Conservation (phyloP, 495 filamentous ascomycete genomes). For the Tuber indicum region DNA sequence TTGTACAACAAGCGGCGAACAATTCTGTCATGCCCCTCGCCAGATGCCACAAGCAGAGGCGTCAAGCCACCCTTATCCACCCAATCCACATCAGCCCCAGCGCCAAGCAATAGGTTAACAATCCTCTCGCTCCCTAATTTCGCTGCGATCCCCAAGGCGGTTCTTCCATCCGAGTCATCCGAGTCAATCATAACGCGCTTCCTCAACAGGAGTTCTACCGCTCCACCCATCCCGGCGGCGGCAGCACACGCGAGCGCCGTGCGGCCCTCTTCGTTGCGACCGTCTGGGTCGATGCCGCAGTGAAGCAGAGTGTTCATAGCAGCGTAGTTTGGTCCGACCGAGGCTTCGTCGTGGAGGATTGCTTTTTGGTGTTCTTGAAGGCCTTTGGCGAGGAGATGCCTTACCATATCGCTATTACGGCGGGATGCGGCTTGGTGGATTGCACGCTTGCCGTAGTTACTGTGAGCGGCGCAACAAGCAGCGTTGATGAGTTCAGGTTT, state of each 20-base stretch:
- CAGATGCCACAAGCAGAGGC: constrained; percentile 37
- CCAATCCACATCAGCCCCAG: constrained; percentile 38
- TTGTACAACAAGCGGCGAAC: constrained; percentile 24
- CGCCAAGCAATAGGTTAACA: constrained; percentile 35
- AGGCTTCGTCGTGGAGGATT: background rate
- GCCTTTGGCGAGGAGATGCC: background rate
- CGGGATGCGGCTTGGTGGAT: background rate
- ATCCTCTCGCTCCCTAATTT: constrained; percentile 28
- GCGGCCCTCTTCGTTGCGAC: background rate
- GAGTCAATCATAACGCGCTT: constrained; percentile 14
- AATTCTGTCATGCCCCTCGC: constrained; percentile 28
- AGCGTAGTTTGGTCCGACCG: background rate
- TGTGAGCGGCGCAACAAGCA: background rate
- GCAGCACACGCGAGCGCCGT: background rate
- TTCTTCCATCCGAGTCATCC: constrained; percentile 31
- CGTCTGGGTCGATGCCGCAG: background rate
- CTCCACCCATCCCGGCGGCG: background rate
- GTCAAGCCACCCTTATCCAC: constrained; percentile 36
- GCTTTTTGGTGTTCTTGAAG: background rate
- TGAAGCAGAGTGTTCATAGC: background rate
- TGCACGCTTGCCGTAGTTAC: background rate
- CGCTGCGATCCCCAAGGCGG: constrained; percentile 37
- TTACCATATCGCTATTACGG: background rate
- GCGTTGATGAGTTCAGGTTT: constrained; percentile 7
- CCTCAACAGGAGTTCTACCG: background rate